phyloP scores from a whole-genome alignment of 106 monocot genomes.

The Iris macrosiphon region DNA sequence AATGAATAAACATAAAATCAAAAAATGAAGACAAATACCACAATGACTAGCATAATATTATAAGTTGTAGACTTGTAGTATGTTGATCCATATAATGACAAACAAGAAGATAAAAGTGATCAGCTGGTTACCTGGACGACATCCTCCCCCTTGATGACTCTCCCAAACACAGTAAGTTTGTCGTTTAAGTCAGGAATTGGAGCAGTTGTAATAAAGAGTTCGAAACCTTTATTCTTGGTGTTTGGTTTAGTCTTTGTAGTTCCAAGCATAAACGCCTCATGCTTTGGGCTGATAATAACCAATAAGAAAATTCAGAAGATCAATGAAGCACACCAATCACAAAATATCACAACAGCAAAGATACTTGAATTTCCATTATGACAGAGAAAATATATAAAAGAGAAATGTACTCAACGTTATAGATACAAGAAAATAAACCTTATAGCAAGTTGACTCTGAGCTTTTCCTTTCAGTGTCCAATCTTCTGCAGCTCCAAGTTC shows the following conservation, averaged over 20 bases:
- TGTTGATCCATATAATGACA: no score
- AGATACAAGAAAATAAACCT: slow-evolving; percentile 36
- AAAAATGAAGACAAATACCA: no score
- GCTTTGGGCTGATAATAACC: slow-evolving; percentile 58
- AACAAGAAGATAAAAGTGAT: neutral
- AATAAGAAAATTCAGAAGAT: neutral
- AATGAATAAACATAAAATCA: no score
- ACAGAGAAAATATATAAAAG: no score
- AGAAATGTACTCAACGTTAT: no score
- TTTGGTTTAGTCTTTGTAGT: slow-evolving; percentile 52
- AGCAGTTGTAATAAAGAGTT: slow-evolving; percentile 87
- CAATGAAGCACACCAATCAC: no score
- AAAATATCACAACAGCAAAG: no score
- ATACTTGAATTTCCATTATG: no score
- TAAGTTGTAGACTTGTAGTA: no score
- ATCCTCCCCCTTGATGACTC: slow-evolving; percentile 82
- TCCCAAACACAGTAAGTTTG: slow-evolving; percentile 77
- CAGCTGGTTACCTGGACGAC: slow-evolving; percentile 63
- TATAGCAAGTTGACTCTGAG: slow-evolving; percentile 31
- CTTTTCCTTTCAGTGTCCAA: slow-evolving; percentile 74
- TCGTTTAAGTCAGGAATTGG: slow-evolving; percentile 86
- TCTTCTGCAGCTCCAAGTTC: slow-evolving; percentile 45
- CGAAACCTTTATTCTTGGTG: slow-evolving; percentile 57
- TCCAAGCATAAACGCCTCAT: slow-evolving; percentile 94
- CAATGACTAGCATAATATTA: no score